Percentiles rank a stretch among this genome's conserved stretches.
These are phyloP conservation scores for Penicillium fuscoglaucum DNA, from an alignment of 2,329 filamentous ascomycete genomes.

Conservation along the genomic window DNA sequence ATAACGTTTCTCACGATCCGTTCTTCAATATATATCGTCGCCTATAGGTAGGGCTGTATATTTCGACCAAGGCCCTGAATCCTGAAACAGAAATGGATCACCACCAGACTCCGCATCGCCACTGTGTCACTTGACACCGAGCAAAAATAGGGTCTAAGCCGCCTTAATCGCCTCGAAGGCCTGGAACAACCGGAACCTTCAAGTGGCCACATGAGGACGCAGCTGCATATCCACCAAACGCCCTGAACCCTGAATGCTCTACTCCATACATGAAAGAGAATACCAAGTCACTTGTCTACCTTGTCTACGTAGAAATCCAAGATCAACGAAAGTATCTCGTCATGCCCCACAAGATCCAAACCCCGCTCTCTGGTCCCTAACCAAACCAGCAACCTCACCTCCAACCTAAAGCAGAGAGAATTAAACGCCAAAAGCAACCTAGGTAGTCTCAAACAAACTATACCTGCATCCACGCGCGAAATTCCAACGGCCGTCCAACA, in stretches of 20 bases:
- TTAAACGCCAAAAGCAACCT: neutral
- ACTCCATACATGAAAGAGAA: neutral
- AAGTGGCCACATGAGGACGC: neutral
- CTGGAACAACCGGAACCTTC: slow-evolving; percentile 2
- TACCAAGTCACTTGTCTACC: neutral
- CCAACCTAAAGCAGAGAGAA: slow-evolving; percentile 6
- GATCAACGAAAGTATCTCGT: slow-evolving; percentile 1
- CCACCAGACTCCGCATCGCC: neutral
- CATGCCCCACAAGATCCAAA: slow-evolving; percentile 18
- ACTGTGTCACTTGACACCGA: slow-evolving; percentile 2
- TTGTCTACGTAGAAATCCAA: neutral
- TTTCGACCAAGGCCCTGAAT: neutral
- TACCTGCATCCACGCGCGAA: neutral
- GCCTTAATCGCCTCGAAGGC: neutral
- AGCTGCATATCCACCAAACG: neutral
- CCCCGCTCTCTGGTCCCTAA: slow-evolving; percentile 18
- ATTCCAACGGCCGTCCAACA: neutral
- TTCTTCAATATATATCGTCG: neutral
- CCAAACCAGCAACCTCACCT: slow-evolving; percentile 7
- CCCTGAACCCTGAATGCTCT: neutral
- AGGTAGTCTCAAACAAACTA: neutral
- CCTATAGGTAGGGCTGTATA: neutral
- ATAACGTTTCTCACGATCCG: too few species aligned
- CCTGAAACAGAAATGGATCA: neutral
- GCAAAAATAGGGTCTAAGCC: neutral